Evolutionary conservation across 225 moss, liverwort and hornwort species (phyloP), one percentile per base, ranked within the genome.

Genomic region (Takakia lepidozioides): DNA sequence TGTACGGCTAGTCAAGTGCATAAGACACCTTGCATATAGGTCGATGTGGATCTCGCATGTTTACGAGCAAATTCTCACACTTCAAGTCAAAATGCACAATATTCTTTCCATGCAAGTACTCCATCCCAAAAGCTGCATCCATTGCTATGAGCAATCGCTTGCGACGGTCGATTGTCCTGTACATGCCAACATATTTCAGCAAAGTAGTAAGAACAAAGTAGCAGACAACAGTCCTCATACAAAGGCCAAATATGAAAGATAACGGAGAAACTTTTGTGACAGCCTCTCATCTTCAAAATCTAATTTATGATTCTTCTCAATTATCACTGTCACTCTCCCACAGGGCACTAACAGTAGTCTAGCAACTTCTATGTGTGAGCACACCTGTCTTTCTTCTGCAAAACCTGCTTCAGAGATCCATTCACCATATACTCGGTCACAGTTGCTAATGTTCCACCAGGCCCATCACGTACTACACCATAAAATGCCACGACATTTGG

Each of bases 61-160:
- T 98, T 35, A 98, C 95, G 45, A 98, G 77, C 6, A 98, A 30
- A 37, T 98, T 98, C 55, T 98, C 95, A 70, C 95, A 98, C 68
- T 98, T 98, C 49, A 98, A 67, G 46, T 98, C 95, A 32, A 98
- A 98, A 54, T 98, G 95, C 55, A 98, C 95, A 41, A 98, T 90
- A 43, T 87, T 98, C 56, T 98, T 98, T 47, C 64, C 79, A 38
- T 98, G 95, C 62, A 98, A 72, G 59, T 98, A 98, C 51, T 98
- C 95, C 95, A 98, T 98, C 26, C 95, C 95, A 71, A 98, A 90
- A 25, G 90, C 95, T 25, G 95, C 84, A 85, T 98, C 95, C 90
- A 83, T 90, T 5, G 95, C 90, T 69, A 98, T 90, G 41, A 98
- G 67, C 55, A 90, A 62, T 50, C 95, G 71, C 63, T 98, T 98